A percentile compares a stretch with the other conserved stretches of the same genome.
These are phyloP conservation scores for Nemania sp. DNA, from an alignment of 2,329 filamentous ascomycete species.

Conservation along the genomic window DNA sequence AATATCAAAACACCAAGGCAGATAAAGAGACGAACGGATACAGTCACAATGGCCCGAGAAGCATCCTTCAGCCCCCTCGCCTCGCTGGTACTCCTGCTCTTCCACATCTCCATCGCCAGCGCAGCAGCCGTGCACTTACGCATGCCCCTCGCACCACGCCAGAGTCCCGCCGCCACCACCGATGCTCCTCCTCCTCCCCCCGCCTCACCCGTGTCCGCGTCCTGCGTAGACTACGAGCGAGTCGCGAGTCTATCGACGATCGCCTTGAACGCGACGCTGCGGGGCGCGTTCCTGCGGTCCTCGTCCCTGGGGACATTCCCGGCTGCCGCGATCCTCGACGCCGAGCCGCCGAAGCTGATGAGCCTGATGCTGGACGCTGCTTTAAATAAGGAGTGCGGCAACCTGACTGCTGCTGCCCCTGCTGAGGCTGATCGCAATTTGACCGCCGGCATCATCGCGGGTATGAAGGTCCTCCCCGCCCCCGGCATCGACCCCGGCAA, in stretches of 20 bases:
- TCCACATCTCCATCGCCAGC: slow-evolving; percentile 25
- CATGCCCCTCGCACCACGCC: slow-evolving; percentile 27
- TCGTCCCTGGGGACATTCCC: slow-evolving; percentile 46
- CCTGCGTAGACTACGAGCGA: slow-evolving; percentile 48
- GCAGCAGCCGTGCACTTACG: slow-evolving; percentile 26
- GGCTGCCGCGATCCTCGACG: slow-evolving; percentile 46
- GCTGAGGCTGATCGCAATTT: slow-evolving; percentile 49
- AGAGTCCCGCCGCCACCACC: slow-evolving; percentile 27
- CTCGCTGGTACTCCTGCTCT: slow-evolving; percentile 30
- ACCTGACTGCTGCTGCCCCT: slow-evolving; percentile 49
- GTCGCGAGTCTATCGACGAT: slow-evolving; percentile 53
- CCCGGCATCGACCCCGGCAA: slow-evolving; percentile 35
- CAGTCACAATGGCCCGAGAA: slow-evolving; percentile 27
- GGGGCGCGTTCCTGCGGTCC: slow-evolving; percentile 49
- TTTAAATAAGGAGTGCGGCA: slow-evolving; percentile 50
- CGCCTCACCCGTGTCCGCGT: slow-evolving; percentile 5
- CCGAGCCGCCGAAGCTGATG: slow-evolving; percentile 43
- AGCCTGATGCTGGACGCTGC: slow-evolving; percentile 44
- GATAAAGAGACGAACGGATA: slow-evolving; percentile 2
- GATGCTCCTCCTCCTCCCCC: neutral
- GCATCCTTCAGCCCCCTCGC: slow-evolving; percentile 27
- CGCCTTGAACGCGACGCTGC: slow-evolving; percentile 49
- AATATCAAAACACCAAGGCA: neutral
- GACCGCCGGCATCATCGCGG: slow-evolving; percentile 45
- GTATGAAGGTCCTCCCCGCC: slow-evolving; percentile 40